phyloP scores from a whole-genome alignment of 768 basidiomycete species.

The Polyporus arcularius region DNA sequence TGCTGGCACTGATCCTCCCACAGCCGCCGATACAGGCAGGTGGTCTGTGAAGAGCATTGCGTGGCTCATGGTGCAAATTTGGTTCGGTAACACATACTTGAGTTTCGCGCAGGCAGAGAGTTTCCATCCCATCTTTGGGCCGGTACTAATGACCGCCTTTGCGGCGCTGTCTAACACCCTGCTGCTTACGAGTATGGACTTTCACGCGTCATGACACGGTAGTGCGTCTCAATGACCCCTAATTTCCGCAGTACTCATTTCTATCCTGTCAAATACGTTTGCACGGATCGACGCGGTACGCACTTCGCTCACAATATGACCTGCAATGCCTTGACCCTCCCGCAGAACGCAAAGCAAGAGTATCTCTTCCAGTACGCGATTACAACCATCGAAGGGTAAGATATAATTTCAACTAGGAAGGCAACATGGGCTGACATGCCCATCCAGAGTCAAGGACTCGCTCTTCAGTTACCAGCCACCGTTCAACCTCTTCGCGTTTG shows the following conservation, averaged over 20 bases:
- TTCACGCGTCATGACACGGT: not conserved
- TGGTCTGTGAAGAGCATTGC: slow-evolving; percentile 57
- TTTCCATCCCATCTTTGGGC: slow-evolving; percentile 65
- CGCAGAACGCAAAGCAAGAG: slow-evolving; percentile 64
- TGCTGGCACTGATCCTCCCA: not conserved
- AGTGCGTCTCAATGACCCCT: not conserved
- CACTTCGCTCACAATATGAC: slow-evolving; percentile 3
- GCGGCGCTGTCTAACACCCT: slow-evolving; percentile 80
- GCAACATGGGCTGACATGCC: slow-evolving; percentile 5
- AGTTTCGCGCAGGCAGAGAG: slow-evolving; percentile 43
- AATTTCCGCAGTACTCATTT: slow-evolving; percentile 62
- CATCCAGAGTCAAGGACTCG: slow-evolving; percentile 80
- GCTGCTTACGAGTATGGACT: slow-evolving; percentile 70
- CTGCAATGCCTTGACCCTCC: not conserved
- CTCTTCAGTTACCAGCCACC: slow-evolving; percentile 92
- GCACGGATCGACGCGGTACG: slow-evolving; percentile 68
- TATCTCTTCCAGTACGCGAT: slow-evolving; percentile 88
- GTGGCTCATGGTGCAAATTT: slow-evolving; percentile 86
- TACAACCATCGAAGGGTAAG: slow-evolving; percentile 83
- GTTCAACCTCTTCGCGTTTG: slow-evolving; percentile 81
- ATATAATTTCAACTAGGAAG: not conserved
- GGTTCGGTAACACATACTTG: slow-evolving; percentile 80
- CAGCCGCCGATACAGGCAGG: slow-evolving; percentile 30
- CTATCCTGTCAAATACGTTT: slow-evolving; percentile 88
- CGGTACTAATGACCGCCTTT: slow-evolving; percentile 77